These are phyloP conservation scores for Smithsoniella earleae DNA, from an alignment of 163 green algal genomes.

Conservation along the genomic window DNA sequence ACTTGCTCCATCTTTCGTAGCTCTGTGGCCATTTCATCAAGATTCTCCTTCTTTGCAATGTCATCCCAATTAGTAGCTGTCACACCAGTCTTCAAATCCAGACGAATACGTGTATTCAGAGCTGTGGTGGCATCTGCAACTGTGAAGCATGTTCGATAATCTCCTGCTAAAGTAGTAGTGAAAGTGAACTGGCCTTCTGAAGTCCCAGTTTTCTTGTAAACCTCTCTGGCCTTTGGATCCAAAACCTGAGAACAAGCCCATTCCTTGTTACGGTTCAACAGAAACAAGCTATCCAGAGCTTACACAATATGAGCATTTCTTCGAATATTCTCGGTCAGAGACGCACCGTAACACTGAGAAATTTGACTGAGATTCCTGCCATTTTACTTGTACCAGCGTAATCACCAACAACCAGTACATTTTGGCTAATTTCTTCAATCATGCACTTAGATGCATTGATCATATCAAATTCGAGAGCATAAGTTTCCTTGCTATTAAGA, in stretches of 20 bases:
- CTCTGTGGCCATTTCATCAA: constrained; percentile 70
- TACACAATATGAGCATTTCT: no score
- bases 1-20: constrained; percentile 62
- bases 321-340: no score
- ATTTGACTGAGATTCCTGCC: constrained; percentile 35
- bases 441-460: constrained; percentile 51
- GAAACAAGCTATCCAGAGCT: no score
- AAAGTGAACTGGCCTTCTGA: constrained; percentile 76
- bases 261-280: no score
- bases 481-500: no score
- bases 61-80: constrained; percentile 79
- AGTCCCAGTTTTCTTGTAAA: no score
- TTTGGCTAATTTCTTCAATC: constrained; percentile 62
- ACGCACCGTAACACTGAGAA: no score
- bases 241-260: no score
- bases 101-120: constrained; percentile 51
- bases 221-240: no score
- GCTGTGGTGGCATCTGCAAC: constrained; percentile 57
- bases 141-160: constrained; percentile 86
- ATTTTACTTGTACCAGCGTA: constrained; percentile 52
- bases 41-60: constrained; percentile 90
- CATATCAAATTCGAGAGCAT: constrained; percentile 56
- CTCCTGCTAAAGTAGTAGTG: constrained; percentile 56
- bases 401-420: constrained; percentile 51
- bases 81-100: constrained; percentile 79